Evolutionary conservation across 2,329 filamentous ascomycete species (phyloP).

Genomic region (Talaromyces sp.): DNA sequence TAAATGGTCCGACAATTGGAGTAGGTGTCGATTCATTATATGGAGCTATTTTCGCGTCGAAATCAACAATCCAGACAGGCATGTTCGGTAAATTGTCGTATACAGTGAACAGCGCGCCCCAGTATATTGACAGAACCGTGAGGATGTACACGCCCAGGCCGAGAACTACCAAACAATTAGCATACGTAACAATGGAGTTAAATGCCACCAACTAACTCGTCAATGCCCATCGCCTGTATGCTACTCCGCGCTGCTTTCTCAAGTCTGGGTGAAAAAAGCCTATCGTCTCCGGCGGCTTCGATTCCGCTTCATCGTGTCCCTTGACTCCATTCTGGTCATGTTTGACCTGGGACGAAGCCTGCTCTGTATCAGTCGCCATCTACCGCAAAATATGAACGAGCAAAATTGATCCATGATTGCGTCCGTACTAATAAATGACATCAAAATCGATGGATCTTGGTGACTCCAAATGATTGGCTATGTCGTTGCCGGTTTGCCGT

Average conservation of each 20-base stretch:
- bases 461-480: not conserved
- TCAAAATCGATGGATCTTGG: not conserved
- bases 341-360: not conserved
- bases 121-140: constrained; percentile 59
- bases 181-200: not conserved
- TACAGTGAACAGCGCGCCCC: constrained; percentile 57
- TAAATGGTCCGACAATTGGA: constrained; percentile 58
- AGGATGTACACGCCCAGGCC: constrained; percentile 59
- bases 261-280: constrained; percentile 18
- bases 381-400: not conserved
- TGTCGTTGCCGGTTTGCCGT: not conserved
- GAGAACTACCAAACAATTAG: constrained; percentile 37
- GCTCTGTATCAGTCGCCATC: not conserved
- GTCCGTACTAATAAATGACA: not conserved
- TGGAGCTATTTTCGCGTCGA: constrained; percentile 57
- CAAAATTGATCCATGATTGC: not conserved
- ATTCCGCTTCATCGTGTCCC: not conserved
- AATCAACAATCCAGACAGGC: constrained; percentile 61
- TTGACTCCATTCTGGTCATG: not conserved
- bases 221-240: constrained; percentile 15
- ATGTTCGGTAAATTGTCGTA: constrained; percentile 51
- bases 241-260: constrained; percentile 9
- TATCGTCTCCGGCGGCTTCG: not conserved
- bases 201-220: constrained; percentile 8
- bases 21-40: constrained; percentile 39